Percentiles rank a stretch among this genome's conserved stretches.
Evolutionary conservation across 495 filamentous ascomycete species (phyloP).

Genomic region (Hypomontagnella monticulosa): DNA sequence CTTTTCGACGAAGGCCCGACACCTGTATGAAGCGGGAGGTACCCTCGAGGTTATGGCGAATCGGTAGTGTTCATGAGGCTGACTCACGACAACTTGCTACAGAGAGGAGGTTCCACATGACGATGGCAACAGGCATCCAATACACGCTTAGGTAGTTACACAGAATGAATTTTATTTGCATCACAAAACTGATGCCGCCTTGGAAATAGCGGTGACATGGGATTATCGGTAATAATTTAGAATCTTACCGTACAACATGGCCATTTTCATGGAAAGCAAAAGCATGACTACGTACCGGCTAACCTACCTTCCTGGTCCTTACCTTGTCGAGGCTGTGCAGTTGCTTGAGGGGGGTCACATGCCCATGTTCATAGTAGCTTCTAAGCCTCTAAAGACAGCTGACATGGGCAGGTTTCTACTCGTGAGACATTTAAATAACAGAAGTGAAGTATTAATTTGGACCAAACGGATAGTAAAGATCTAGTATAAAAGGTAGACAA

Average conservation of each 20-base stretch:
- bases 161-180: conserved; percentile 41
- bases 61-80: conserved; percentile 3
- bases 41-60: not conserved
- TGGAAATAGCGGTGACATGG: no score
- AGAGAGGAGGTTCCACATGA: conserved; percentile 23
- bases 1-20: conserved; percentile 14
- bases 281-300: not conserved
- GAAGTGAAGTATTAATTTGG: not conserved
- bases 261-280: no score
- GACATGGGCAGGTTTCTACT: not conserved
- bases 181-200: not conserved
- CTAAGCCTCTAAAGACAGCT: conserved; percentile 2
- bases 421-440: not conserved
- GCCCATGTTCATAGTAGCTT: not conserved
- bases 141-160: conserved; percentile 50
- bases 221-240: not conserved
- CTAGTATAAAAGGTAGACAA: not conserved
- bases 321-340: conserved; percentile 32
- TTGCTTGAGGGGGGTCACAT: conserved; percentile 19
- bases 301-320: no score
- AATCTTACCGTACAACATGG: no score
- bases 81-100: conserved; percentile 10
- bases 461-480: not conserved
- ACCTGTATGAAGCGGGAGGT: conserved; percentile 1
- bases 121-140: conserved; percentile 38